Evolutionary conservation across 202 grass and related monocot genomes (phyloP).

Genomic region (Digitaria exilis): DNA sequence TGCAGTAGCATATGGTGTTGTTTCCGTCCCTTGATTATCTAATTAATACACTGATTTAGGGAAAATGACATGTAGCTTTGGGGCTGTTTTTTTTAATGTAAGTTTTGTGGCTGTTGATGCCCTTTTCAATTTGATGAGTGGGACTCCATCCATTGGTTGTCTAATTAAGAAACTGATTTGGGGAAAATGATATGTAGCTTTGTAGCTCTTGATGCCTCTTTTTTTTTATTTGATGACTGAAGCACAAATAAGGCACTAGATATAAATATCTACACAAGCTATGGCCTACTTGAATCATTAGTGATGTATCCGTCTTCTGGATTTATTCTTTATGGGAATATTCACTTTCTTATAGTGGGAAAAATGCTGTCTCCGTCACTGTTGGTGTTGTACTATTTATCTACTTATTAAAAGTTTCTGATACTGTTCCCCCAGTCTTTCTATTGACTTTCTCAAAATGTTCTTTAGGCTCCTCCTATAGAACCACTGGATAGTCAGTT

Average conservation of each 20-base stretch:
- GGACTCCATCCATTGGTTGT: background rate
- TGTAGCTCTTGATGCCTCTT: background rate
- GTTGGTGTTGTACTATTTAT: background rate
- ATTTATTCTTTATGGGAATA: background rate
- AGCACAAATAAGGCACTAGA: background rate
- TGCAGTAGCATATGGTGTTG: background rate
- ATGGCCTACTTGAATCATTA: background rate
- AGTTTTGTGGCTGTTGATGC: background rate
- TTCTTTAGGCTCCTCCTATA: conserved; percentile 61
- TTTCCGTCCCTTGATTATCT: background rate
- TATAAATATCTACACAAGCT: background rate
- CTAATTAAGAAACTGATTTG: background rate
- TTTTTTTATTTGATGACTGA: background rate
- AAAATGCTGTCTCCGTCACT: conserved; percentile 11
- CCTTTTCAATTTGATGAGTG: no score
- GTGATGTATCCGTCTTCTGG: background rate
- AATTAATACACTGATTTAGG: background rate
- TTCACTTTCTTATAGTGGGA: background rate
- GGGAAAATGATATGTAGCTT: conserved; percentile 12
- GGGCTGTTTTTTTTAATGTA: no score
- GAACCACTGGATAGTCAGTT: conserved; percentile 66
- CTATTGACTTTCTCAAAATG: background rate
- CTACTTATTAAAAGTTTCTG: background rate
- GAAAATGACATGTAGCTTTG: conserved; percentile 16
- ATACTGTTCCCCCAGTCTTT: background rate